Percentiles rank a stretch among this genome's conserved stretches.
These are phyloP conservation scores for Botryotinia convoluta DNA, from an alignment of 2,329 filamentous ascomycete species.

Conservation along the genomic window DNA sequence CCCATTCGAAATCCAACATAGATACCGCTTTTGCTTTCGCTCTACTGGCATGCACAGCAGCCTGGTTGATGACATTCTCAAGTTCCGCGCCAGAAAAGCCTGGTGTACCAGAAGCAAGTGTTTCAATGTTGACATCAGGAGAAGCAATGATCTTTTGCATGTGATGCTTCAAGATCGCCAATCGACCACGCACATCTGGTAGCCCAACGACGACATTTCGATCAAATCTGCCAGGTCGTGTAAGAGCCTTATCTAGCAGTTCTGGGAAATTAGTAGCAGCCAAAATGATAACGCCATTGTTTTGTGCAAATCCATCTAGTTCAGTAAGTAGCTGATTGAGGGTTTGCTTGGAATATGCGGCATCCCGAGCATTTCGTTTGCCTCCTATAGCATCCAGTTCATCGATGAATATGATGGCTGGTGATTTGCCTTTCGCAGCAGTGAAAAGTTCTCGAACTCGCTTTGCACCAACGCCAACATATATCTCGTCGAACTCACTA, in stretches of 20 bases:
- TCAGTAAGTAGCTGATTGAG: constrained; percentile 96
- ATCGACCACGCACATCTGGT: constrained; percentile 87
- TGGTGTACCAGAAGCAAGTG: constrained; percentile 81
- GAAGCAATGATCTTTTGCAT: constrained; percentile 84
- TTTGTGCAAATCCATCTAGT: constrained; percentile 94
- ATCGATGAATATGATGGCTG: constrained; percentile 93
- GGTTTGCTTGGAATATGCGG: constrained; percentile 94
- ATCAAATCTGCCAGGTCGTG: constrained; percentile 91
- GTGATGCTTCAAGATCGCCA: constrained; percentile 91
- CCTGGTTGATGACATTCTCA: constrained; percentile 95
- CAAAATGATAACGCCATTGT: constrained; percentile 91
- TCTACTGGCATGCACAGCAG: constrained; percentile 90
- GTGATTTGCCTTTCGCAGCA: constrained; percentile 79
- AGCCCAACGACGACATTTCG: constrained; percentile 85
- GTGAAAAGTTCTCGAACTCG: constrained; percentile 90
- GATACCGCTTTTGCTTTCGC: constrained; percentile 73
- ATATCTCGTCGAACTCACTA: constrained; percentile 97
- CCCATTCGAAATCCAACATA: constrained; percentile 88
- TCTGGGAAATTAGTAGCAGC: constrained; percentile 96
- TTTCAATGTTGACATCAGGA: constrained; percentile 75
- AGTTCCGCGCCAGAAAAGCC: constrained; percentile 94
- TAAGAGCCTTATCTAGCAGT: constrained; percentile 89
- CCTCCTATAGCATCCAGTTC: constrained; percentile 93
- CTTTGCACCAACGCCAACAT: constrained; percentile 95
- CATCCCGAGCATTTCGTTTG: constrained; percentile 88